These are phyloP conservation scores for Plasmodiophora brassicae DNA, from an alignment of 208 protist genomes.

Conservation along the genomic window DNA sequence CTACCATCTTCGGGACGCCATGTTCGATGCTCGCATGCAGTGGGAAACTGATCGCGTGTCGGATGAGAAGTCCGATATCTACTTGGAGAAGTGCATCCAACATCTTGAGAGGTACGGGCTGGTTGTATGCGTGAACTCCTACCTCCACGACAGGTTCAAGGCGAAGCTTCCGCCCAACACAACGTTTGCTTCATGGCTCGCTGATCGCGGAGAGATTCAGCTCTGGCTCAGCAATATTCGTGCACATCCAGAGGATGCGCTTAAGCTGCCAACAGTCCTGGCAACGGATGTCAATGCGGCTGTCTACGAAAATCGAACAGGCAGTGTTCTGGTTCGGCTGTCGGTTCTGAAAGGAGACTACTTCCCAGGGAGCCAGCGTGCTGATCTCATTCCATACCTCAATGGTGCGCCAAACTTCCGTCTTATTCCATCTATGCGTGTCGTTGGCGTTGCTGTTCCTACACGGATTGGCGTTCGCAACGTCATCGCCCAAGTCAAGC, in stretches of 20 bases:
- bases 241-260: background rate
- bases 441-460: conserved; percentile 10
- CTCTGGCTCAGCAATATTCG: background rate
- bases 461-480: background rate
- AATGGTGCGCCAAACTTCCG: conserved; percentile 10
- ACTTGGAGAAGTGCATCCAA: conserved; percentile 1
- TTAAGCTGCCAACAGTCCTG: background rate
- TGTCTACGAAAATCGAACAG: conserved; percentile 20
- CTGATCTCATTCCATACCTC: background rate
- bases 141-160: conserved; percentile 28
- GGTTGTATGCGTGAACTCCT: background rate
- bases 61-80: background rate
- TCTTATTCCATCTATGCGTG: background rate
- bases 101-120: background rate
- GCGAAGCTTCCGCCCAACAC: background rate
- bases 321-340: background rate
- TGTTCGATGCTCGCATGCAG: background rate
- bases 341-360: conserved; percentile 23
- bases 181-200: background rate
- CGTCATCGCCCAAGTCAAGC: background rate
- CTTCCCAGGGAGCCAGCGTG: background rate
- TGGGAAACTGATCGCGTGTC: conserved; percentile 19
- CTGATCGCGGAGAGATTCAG: background rate
- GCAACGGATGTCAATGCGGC: background rate
- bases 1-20: conserved; percentile 5